Evolutionary conservation across 1,139 yeast species (phyloP).

Genomic region (Candida freyschussii): DNA sequence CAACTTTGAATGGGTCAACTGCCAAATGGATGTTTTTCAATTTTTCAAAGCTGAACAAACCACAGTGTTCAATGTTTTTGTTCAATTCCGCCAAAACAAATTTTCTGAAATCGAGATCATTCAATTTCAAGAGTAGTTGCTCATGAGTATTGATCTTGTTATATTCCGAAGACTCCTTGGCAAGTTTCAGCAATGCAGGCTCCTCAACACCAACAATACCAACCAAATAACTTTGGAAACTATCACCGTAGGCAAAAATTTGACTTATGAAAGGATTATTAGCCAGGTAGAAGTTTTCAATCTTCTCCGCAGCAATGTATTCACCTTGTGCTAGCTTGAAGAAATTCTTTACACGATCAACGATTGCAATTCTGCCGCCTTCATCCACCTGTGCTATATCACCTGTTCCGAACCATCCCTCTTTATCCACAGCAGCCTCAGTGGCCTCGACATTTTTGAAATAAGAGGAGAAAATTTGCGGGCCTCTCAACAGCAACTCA

Average conservation of each 20-base stretch:
- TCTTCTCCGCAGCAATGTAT: constrained; percentile 52
- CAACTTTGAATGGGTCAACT: constrained; percentile 49
- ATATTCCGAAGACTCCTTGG: constrained; percentile 16
- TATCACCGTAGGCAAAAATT: constrained; percentile 44
- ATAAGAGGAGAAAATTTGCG: constrained; percentile 43
- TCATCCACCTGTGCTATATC: constrained; percentile 43
- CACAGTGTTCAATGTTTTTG: constrained; percentile 26
- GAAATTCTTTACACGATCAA: constrained; percentile 53
- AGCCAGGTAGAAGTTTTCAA: constrained; percentile 45
- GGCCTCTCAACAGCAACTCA: constrained; percentile 46
- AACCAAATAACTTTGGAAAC: constrained; percentile 40
- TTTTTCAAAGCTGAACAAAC: constrained; percentile 42
- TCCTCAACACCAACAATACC: constrained; percentile 41
- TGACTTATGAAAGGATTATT: constrained; percentile 37
- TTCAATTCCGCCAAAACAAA: constrained; percentile 32
- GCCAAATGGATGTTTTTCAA: constrained; percentile 42
- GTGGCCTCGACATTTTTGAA: constrained; percentile 41
- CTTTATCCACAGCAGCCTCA: constrained; percentile 34
- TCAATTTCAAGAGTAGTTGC: constrained; percentile 27
- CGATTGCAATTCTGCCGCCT: constrained; percentile 39
- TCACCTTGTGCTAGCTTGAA: constrained; percentile 56
- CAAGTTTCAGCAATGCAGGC: constrained; percentile 16
- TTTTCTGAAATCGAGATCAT: constrained; percentile 27
- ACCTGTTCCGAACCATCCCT: constrained; percentile 60
- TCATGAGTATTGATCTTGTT: constrained; percentile 22